A percentile compares a stretch with the other conserved stretches of the same genome.
Evolutionary conservation across 202 grass and related monocot genomes (phyloP).

Genomic region (Digitaria exilis): DNA sequence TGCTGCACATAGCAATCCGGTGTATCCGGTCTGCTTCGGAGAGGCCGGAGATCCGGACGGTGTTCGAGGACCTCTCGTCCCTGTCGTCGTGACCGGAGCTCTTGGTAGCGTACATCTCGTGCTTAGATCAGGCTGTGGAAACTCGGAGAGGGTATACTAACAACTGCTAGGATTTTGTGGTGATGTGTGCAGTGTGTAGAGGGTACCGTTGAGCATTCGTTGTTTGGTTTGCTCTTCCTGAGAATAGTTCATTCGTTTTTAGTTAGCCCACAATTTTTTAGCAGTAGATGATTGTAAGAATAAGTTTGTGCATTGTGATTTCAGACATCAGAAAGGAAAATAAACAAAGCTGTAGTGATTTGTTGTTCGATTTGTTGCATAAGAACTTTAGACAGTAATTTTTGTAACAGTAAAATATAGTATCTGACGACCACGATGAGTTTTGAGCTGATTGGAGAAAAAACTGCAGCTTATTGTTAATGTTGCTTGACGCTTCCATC

Average conservation of each 20-base stretch:
- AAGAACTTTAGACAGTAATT: neutral
- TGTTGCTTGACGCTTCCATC: neutral
- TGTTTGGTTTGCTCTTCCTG: conserved; percentile 37
- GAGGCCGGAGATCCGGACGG: conserved; percentile 76
- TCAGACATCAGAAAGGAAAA: conserved; percentile 42
- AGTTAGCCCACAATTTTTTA: conserved; percentile 46
- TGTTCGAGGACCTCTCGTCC: conserved; percentile 78
- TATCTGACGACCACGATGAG: neutral
- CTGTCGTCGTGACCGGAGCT: conserved; percentile 34
- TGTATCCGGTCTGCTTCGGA: conserved; percentile 77
- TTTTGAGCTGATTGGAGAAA: neutral
- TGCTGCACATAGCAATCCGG: conserved; percentile 70
- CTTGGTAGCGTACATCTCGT: conserved; percentile 66
- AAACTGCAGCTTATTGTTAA: too few relatives aligned
- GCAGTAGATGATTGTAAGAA: conserved; percentile 45
- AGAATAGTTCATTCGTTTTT: conserved; percentile 54
- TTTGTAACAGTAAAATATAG: neutral
- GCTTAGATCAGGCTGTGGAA: conserved; percentile 35
- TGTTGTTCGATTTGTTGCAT: conserved; percentile 20
- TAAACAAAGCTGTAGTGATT: conserved; percentile 37
- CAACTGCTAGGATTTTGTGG: conserved; percentile 52
- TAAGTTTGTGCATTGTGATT: conserved; percentile 47
- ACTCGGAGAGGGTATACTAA: conserved; percentile 49
- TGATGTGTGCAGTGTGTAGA: conserved; percentile 31
- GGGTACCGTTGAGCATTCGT: conserved; percentile 35